These are phyloP conservation scores for Penicillium desertorum DNA, from an alignment of 495 filamentous ascomycete genomes.

Conservation along the genomic window DNA sequence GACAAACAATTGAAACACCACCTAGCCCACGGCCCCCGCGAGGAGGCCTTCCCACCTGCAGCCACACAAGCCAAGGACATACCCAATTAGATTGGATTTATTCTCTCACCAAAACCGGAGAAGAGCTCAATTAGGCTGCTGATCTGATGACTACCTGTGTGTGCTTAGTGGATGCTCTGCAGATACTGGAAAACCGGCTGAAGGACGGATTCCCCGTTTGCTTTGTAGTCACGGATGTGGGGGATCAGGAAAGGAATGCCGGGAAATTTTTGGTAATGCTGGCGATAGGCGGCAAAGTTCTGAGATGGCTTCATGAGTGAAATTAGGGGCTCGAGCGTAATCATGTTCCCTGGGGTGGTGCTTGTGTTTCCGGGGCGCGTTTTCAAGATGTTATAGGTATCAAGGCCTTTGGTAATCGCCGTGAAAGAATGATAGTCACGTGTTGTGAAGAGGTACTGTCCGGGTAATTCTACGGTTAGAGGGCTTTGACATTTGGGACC, in stretches of 20 bases:
- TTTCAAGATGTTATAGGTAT: slow-evolving; percentile 32
- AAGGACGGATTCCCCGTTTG: slow-evolving; percentile 32
- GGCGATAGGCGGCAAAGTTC: slow-evolving; percentile 41
- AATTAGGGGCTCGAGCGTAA: slow-evolving; percentile 26
- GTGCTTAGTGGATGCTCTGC: slow-evolving; percentile 15
- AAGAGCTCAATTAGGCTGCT: neutral
- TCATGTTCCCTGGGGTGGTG: slow-evolving; percentile 16
- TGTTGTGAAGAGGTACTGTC: slow-evolving; percentile 28
- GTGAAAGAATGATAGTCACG: slow-evolving; percentile 42
- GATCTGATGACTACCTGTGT: slow-evolving; percentile 4
- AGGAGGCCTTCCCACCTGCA: slow-evolving; percentile 18
- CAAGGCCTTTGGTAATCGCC: slow-evolving; percentile 38
- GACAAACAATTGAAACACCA: slow-evolving; percentile 10
- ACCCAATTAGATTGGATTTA: slow-evolving; percentile 4
- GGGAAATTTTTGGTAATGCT: slow-evolving; percentile 32
- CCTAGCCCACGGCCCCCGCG: neutral
- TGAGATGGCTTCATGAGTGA: slow-evolving; percentile 30
- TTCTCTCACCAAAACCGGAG: slow-evolving; percentile 4
- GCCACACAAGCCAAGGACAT: slow-evolving; percentile 17
- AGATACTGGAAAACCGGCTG: slow-evolving; percentile 33
- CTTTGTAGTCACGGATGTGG: slow-evolving; percentile 39
- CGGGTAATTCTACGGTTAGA: slow-evolving; percentile 6
- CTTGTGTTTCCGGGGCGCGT: slow-evolving; percentile 19
- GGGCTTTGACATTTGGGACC: neutral
- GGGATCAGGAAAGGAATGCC: slow-evolving; percentile 44